Evolutionary conservation across 306 rosid genomes (phyloP).

Genomic region (Glycyrrhiza uralensis): DNA sequence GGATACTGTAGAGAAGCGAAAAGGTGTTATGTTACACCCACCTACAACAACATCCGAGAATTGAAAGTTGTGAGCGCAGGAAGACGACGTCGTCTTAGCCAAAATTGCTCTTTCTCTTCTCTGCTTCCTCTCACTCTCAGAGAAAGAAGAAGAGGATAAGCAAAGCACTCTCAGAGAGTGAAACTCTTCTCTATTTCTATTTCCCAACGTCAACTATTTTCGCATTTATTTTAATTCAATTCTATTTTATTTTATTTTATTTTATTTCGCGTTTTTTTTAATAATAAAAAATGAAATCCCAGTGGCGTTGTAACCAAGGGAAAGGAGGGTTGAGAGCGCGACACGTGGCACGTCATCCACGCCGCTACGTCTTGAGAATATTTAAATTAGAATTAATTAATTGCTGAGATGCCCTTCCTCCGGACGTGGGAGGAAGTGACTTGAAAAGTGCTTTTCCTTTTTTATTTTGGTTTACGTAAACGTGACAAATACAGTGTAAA

Average conservation of each 20-base stretch:
- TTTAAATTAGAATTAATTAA: not conserved
- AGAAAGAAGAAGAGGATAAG: conserved; percentile 49
- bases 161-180: conserved; percentile 32
- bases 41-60: conserved; percentile 31
- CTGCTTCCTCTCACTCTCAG: not conserved
- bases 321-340: conserved; percentile 36
- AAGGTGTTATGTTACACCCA: too few relatives aligned
- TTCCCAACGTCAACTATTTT: conserved; percentile 5
- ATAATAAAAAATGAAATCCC: not conserved
- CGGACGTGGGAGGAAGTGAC: not conserved
- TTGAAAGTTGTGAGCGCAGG: not conserved
- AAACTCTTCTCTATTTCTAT: not conserved
- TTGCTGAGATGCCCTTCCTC: not conserved
- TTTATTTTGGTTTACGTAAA: not conserved
- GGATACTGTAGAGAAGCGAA: not conserved
- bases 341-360: conserved; percentile 62
- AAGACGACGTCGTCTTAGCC: conserved; percentile 35
- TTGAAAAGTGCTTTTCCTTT: not conserved
- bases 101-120: not conserved
- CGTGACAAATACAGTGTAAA: conserved; percentile 5
- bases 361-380: not conserved
- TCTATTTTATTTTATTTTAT: not conserved
- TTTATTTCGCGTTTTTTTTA: not conserved
- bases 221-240: not conserved
- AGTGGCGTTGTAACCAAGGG: conserved; percentile 42